Base-by-base conservation (phyloP, 169 alveolate genomes). In the Cryptosporidium baileyi region DNA sequence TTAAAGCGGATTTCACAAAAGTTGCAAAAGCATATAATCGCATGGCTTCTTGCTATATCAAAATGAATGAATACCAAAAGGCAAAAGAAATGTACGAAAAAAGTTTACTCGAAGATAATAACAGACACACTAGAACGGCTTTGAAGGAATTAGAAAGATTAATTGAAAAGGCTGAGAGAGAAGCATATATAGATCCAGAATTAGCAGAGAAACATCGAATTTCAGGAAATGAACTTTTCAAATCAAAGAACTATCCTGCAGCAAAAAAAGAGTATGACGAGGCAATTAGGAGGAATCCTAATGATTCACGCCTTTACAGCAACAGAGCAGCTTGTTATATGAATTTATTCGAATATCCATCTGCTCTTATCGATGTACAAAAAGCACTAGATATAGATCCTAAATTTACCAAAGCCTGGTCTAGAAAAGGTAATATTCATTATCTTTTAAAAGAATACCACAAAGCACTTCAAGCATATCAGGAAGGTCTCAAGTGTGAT, bases 241-340 rank as follows among this genome's bases (percentile, higher is more conserved):
- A 96, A 89, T 90, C 89, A 67, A 96, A 96, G 45, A 94, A 97
- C 80, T 98, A 91, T 93, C 99, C 99, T 0, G 97, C 92, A 36
- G 99, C 99, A 28, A 95, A 96, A 61, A 91, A 95, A 93, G 99
- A 96, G 63, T 98, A 97, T 90, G 98, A 96, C 79, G 99, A 97
- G 90, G 99, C 99, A 15, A 93, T 97, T 60, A 93, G 91, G 81
- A 92, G 99, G 80, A 97, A 97, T 89, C 99, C 99, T 43, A 93
- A 90, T 43, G 97, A 93, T 63, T 96, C 99, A 3, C 96, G 95
- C 85, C 93, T 96, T 63, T 97, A 96, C 89, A 91, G 98, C 57
- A 98, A 98, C 89, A 94, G 99, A 85, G 98, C 99, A 45, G 98
- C 99, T 2, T 97, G 99, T 22, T 93, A 94, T 63, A 94, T 96